These are phyloP conservation scores for Gaeumannomyces sp. DNA, from an alignment of 2,329 filamentous ascomycete genomes.

Conservation along the genomic window DNA sequence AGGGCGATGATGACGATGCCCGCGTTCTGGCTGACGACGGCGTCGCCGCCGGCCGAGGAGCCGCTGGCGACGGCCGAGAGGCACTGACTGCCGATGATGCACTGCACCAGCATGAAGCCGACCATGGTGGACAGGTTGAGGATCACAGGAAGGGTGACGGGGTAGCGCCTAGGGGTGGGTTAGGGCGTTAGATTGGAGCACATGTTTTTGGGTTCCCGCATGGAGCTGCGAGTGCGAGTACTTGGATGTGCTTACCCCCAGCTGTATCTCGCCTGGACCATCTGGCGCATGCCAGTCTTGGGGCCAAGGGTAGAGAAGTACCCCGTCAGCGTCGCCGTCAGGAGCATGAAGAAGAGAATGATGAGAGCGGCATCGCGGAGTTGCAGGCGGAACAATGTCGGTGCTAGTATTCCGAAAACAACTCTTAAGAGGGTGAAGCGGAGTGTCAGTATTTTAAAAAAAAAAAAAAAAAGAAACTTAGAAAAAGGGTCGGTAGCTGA, in stretches of 20 bases:
- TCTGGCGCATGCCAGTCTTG: conserved; percentile 58
- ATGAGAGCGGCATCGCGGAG: conserved; percentile 51
- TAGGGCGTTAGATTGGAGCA: conserved; percentile 9
- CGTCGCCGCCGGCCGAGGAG: conserved; percentile 15
- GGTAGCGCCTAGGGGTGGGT: conserved; percentile 36
- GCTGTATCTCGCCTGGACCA: conserved; percentile 58
- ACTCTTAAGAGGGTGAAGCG: conserved; percentile 26
- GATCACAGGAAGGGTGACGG: conserved; percentile 53
- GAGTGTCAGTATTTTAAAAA: neutral
- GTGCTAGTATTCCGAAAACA: conserved; percentile 58
- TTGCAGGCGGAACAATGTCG: conserved; percentile 41
- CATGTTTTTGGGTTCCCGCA: no score
- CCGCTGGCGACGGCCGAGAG: conserved; percentile 45
- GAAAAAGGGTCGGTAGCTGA: neutral
- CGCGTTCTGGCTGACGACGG: conserved; percentile 5
- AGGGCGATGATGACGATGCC: conserved; percentile 13
- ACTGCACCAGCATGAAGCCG: conserved; percentile 58
- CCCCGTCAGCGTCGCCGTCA: conserved; percentile 47
- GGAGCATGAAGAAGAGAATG: conserved; percentile 57
- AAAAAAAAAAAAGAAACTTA: no score
- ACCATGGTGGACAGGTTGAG: conserved; percentile 57
- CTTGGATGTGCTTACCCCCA: conserved; percentile 41
- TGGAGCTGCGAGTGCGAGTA: neutral
- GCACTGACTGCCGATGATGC: conserved; percentile 54
- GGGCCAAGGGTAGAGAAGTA: conserved; percentile 54